These are phyloP conservation scores for Citrullus amarus DNA, from an alignment of 306 rosid genomes.

Conservation along the genomic window DNA sequence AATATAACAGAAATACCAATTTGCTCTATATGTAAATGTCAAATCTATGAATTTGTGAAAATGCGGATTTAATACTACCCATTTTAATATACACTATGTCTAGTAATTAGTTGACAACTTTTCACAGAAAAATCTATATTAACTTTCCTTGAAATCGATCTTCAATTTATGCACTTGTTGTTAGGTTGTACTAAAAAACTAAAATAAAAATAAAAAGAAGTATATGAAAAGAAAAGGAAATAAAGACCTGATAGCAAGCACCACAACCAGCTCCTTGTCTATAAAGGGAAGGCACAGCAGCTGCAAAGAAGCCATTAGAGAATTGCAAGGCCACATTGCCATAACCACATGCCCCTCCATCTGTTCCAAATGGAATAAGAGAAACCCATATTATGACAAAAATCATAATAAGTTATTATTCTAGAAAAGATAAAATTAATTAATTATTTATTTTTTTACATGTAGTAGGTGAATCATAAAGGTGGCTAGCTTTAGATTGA, in stretches of 20 bases:
- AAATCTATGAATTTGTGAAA: too few species aligned
- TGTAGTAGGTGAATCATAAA: slow-evolving; percentile 48
- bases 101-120: neutral
- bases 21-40: too few species aligned
- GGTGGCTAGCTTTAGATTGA: slow-evolving; percentile 46
- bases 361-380: neutral
- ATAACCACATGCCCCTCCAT: neutral
- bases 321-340: neutral
- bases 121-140: neutral
- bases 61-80: too few species aligned
- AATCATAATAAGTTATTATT: neutral
- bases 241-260: neutral
- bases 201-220: too few species aligned
- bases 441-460: slow-evolving; percentile 15
- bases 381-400: neutral
- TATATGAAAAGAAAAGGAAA: neutral
- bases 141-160: too few species aligned
- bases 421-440: neutral
- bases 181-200: too few species aligned
- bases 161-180: too few species aligned
- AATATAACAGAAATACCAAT: too few species aligned
- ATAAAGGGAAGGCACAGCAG: neutral
- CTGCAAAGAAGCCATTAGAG: neutral
- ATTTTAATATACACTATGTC: neutral
- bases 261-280: slow-evolving; percentile 7